phyloP scores from a whole-genome alignment of 164 flowering plant genomes.

The Protea cynaroides region DNA sequence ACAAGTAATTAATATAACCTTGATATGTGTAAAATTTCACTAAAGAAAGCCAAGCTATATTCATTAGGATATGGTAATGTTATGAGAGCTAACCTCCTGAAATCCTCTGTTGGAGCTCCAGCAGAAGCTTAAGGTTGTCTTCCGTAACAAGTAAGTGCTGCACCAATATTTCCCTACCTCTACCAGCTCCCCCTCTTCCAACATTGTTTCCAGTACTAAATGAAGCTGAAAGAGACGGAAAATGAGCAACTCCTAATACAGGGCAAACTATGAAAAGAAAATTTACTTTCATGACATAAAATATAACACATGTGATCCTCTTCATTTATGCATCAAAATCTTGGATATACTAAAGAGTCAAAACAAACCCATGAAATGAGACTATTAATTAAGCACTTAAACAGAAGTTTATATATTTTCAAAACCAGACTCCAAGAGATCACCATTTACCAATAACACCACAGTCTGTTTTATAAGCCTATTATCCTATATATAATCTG shows the following conservation, averaged over 20 bases:
- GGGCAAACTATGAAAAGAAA: neutral
- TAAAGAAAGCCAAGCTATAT: neutral
- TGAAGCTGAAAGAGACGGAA: conserved; percentile 35
- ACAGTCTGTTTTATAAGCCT: too few relatives aligned
- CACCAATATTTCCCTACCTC: conserved; percentile 62
- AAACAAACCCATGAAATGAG: too few relatives aligned
- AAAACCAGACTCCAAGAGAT: too few relatives aligned
- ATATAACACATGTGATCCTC: neutral
- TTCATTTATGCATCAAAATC: neutral
- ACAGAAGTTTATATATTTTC: too few relatives aligned
- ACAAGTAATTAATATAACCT: neutral
- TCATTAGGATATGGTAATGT: neutral
- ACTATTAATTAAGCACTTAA: too few relatives aligned
- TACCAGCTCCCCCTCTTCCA: conserved; percentile 20
- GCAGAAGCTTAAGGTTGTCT: conserved; percentile 56
- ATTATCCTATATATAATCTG: too few relatives aligned
- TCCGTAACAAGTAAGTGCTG: conserved; percentile 90
- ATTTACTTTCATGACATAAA: neutral
- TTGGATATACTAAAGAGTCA: neutral
- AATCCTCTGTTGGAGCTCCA: conserved; percentile 55
- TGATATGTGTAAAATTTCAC: neutral
- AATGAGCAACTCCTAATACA: neutral
- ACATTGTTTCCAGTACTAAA: conserved; percentile 39
- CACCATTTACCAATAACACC: too few relatives aligned
- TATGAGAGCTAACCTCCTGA: conserved; percentile 38